Base-by-base conservation (phyloP, 306 rosid genomes). In the Clitoria ternatea region DNA sequence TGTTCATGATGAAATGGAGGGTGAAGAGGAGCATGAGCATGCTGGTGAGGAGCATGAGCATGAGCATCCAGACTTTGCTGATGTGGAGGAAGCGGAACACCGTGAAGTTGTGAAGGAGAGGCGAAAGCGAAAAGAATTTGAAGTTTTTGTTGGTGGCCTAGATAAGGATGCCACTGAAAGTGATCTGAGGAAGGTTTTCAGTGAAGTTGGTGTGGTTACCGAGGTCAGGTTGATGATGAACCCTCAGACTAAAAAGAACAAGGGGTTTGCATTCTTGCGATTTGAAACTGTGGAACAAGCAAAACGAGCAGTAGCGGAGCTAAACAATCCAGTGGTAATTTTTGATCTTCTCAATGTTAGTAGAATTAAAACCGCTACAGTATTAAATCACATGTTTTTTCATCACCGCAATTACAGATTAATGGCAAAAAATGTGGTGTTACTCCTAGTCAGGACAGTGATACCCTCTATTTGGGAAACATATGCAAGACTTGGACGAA, bases 151-250 rank as follows among this genome's bases (percentile, higher is more conserved):
- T 79, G 99, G 97, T 45, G 99, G 99, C 56, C 78, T 95, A 17
- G 99, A 95, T 83, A 91, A 91, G 82, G 97, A 89, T 82, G 97
- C 92, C 27, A 89, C 87, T 52, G 97, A 91, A 74, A 83, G 82
- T 84, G 96, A 95, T 80, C 83, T 91, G 73, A 91, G 80, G 85
- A 85, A 86, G 86, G 90, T 80, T 70, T 95, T 95, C 17, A 13
- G 86, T 57, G 81, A 64, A 74, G 92, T 89, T 61, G 99, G 99
- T 69, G 87, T 85, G 70, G 92, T 95, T 62, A 89, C 83, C 68
- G 97, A 95, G 84, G 92, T 95, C 61, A 89, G 99, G 74, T 77
- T 91, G 74, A 91, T 91, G 97, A 95, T 91, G 97, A 89, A 95
- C 42, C 90, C 96, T 81, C 97, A 87, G 72, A 91, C 97, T 20